A percentile compares a stretch with the other conserved stretches of the same genome.
Evolutionary conservation across 768 basidiomycete genomes (phyloP).

Genomic region (Psilocybe cyanescens): DNA sequence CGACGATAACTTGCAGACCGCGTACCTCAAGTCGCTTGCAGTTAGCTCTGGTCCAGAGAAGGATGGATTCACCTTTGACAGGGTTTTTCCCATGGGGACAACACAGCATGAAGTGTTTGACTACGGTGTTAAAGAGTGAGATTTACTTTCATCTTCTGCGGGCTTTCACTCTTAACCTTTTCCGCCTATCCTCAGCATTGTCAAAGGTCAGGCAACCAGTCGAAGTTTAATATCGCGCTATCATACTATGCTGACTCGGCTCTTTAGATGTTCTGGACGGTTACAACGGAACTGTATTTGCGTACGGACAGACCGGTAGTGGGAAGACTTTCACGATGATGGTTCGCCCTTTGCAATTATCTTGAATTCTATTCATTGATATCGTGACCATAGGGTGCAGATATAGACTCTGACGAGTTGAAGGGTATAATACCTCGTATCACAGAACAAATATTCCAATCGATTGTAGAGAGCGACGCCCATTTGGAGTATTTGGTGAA

Average conservation of each 20-base stretch:
- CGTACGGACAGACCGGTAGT: conserved; percentile 86
- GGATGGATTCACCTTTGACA: conserved; percentile 97
- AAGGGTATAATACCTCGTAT: conserved; percentile 98
- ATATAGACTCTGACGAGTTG: conserved; percentile 92
- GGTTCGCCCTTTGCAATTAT: conserved; percentile 47
- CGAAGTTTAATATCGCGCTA: not conserved
- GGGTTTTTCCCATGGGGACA: conserved; percentile 92
- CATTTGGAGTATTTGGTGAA: conserved; percentile 98
- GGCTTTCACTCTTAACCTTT: conserved; percentile 19
- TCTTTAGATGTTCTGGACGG: conserved; percentile 92
- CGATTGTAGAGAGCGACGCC: conserved; percentile 93
- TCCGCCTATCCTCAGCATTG: conserved; percentile 61
- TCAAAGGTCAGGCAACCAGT: conserved; percentile 67
- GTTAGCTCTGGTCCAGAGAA: conserved; percentile 85
- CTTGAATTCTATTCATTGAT: conserved; percentile 14
- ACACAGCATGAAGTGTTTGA: conserved; percentile 95
- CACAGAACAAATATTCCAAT: conserved; percentile 98
- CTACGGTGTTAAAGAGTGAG: conserved; percentile 97
- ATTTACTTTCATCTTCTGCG: conserved; percentile 20
- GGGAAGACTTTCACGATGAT: conserved; percentile 99
- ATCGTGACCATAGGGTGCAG: conserved; percentile 72
- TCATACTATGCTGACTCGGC: not conserved
- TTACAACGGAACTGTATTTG: conserved; percentile 96
- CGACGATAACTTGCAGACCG: conserved; percentile 84
- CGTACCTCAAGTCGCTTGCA: conserved; percentile 74